Base-by-base conservation (phyloP, 108 stramenopile species). In the Ochromonas danica region DNA sequence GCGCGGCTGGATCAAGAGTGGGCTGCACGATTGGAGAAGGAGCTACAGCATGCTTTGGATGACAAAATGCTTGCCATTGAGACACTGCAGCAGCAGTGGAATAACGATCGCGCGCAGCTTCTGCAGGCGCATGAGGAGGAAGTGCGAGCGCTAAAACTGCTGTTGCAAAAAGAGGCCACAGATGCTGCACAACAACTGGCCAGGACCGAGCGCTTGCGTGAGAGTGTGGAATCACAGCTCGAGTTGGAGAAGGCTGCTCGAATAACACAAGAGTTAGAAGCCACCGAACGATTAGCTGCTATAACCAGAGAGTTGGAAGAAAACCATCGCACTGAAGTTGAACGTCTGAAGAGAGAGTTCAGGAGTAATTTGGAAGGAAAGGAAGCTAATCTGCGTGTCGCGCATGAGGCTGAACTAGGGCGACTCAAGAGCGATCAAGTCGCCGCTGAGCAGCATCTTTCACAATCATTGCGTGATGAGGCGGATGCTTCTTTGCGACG, bases 341-440 rank as follows among this genome's bases (percentile, higher is more conserved):
- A 70, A 10, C 10, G 17, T 10, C 10, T 70, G 39, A 70, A 40
- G 22, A 10, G 40, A 10, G 67, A 70, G 67, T 70, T 10, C 17
- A 70, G 22, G 22, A 14, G 14, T 35, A 14, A 3, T 3, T 17
- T 33, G 6, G 72, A 75, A 28, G 10, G 38, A 31, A 75, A 75
- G 31, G 45, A 57, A 45, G 6, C 14, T 17, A 10, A 79, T 61
- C 82, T 85, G 35, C 78, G 71, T 1, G 82, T 72, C 3, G 81
- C 83, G 33, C 83, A 83, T 33, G 84, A 70, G 31, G 79, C 83
- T 0, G 83, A 82, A 10, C 77, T 85, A 25, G 65, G 33, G 17
- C 36, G 39, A 38, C n/a, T n/a, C n/a, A n/a, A n/a, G 28, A 40
- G 22, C 75, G 81, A 38, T 78, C 81, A 10, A 74, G 79, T 67